Conservation (phyloP, 106 monocot genomes). For the Triglochin maritima region DNA sequence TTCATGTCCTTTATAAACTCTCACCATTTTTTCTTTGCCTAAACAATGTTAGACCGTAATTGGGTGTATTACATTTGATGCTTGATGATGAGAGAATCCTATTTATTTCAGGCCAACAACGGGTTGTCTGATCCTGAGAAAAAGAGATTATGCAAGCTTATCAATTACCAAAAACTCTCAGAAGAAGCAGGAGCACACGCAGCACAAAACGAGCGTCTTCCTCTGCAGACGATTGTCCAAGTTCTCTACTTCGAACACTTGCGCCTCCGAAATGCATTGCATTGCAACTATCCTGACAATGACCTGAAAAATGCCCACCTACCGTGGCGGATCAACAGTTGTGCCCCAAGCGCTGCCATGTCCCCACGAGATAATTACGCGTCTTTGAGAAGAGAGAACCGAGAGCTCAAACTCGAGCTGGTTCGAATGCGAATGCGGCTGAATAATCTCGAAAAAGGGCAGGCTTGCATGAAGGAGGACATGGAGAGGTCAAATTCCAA, state of each 20-base stretch:
- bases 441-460: conserved; percentile 57
- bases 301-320: conserved; percentile 15
- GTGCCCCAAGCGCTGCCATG: conserved; percentile 9
- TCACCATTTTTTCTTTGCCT: no score
- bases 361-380: conserved; percentile 40
- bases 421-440: conserved; percentile 41
- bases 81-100: no score
- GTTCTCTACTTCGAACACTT: conserved; percentile 44
- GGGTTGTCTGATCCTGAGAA: conserved; percentile 32
- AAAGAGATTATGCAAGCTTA: conserved; percentile 35
- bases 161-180: conserved; percentile 50
- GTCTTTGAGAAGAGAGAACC: conserved; percentile 48
- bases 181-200: conserved; percentile 42
- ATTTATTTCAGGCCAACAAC: conserved; percentile 28
- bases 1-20: no score
- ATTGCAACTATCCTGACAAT: conserved; percentile 17
- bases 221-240: conserved; percentile 40
- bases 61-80: no score
- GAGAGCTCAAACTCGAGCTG: conserved; percentile 54
- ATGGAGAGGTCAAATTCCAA: conserved; percentile 27
- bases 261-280: conserved; percentile 25
- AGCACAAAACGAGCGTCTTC: conserved; percentile 50
- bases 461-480: conserved; percentile 38
- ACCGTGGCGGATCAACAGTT: conserved; percentile 12
- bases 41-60: no score